phyloP scores from a whole-genome alignment of 2,329 filamentous ascomycete species.

The Elsinoe australis region DNA sequence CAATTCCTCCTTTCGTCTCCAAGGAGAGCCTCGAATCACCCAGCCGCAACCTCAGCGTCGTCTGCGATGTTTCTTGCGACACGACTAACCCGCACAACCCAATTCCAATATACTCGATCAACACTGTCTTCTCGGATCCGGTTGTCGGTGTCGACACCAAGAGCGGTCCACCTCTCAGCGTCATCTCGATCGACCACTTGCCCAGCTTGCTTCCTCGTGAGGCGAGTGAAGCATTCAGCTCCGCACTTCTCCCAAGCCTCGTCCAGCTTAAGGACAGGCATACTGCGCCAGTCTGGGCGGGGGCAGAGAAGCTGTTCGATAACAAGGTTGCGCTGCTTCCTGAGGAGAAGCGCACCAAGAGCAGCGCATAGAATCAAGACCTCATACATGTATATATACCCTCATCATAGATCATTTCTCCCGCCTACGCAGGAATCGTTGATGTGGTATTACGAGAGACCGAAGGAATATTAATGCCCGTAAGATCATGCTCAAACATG shows the following conservation, averaged over 20 bases:
- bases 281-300: slow-evolving; percentile 69
- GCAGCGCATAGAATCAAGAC: background rate
- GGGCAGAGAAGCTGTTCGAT: slow-evolving; percentile 75
- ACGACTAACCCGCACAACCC: slow-evolving; percentile 65
- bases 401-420: too few relatives aligned
- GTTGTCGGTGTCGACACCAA: slow-evolving; percentile 65
- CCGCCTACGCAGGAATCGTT: too few relatives aligned
- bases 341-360: slow-evolving; percentile 27
- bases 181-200: slow-evolving; percentile 84
- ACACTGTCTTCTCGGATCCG: slow-evolving; percentile 83
- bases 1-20: slow-evolving; percentile 77
- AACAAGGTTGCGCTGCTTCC: slow-evolving; percentile 70
- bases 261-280: slow-evolving; percentile 68
- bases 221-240: slow-evolving; percentile 76
- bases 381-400: slow-evolving; percentile 8
- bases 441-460: too few relatives aligned
- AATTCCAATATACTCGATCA: slow-evolving; percentile 73
- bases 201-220: slow-evolving; percentile 78
- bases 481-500: too few relatives aligned
- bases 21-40: slow-evolving; percentile 58
- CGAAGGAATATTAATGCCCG: too few relatives aligned
- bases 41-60: slow-evolving; percentile 57
- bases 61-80: slow-evolving; percentile 73
- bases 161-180: slow-evolving; percentile 55
- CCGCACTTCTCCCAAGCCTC: slow-evolving; percentile 68